Conservation (phyloP, 177 flowering plant genomes). For the Tripterygium wilfordii region DNA sequence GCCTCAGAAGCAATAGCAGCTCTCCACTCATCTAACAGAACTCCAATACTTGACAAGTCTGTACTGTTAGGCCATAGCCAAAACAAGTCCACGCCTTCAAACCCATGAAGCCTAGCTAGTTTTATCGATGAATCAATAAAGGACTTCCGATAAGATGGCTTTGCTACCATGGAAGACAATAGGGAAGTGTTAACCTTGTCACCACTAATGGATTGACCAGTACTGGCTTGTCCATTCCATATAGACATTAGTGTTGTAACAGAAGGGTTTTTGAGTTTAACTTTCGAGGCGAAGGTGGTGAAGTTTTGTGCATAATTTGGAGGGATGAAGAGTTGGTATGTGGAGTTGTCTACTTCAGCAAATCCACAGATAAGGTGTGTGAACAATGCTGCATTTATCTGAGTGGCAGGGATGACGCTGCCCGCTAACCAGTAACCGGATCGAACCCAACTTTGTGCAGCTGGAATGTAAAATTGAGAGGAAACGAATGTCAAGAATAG, state of each 20-base stretch:
- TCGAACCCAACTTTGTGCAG: constrained; percentile 7
- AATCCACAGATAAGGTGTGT: constrained; percentile 27
- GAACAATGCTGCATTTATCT: constrained; percentile 22
- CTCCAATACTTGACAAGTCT: constrained; percentile 17
- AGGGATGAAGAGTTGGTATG: constrained; percentile 12
- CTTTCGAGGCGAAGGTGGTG: constrained; percentile 19
- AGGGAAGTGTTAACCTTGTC: neutral
- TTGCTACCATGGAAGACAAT: constrained; percentile 3
- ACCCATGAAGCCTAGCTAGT: constrained; percentile 22
- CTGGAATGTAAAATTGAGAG: neutral
- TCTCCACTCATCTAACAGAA: constrained; percentile 26
- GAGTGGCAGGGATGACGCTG: constrained; percentile 9
- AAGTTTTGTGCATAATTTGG: constrained; percentile 7
- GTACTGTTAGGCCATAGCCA: neutral
- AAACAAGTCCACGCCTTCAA: constrained; percentile 28
- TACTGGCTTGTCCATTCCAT: too few species aligned
- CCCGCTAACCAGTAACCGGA: constrained; percentile 20
- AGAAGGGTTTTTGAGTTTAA: constrained; percentile 20
- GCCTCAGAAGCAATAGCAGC: constrained; percentile 16
- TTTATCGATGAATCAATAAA: constrained; percentile 28
- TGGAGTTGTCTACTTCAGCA: constrained; percentile 17
- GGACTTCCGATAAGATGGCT: neutral
- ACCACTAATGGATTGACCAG: constrained; percentile 10
- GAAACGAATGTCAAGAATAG: neutral
- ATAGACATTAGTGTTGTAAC: constrained; percentile 16